Conservation (phyloP, 2,329 filamentous ascomycete species). For the Ascosphaera acerosa region DNA sequence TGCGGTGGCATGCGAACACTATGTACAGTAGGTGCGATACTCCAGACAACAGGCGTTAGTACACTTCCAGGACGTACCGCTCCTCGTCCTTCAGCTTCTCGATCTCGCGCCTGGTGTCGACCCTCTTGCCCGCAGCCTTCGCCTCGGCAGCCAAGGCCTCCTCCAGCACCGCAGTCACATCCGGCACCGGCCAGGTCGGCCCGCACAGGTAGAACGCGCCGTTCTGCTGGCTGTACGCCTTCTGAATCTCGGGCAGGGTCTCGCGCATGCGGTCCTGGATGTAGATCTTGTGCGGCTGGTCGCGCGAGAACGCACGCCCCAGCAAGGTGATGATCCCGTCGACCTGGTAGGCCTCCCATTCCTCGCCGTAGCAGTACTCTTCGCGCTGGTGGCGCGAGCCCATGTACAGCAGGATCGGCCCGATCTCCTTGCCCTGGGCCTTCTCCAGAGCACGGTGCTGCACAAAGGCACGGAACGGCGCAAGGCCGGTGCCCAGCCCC, state of each 20-base stretch:
- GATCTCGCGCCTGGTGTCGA: constrained; percentile 73
- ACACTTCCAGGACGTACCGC: constrained; percentile 89
- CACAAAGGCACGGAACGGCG: constrained; percentile 84
- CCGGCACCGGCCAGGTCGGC: constrained; percentile 93
- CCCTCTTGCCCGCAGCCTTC: constrained; percentile 42
- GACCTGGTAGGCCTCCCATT: constrained; percentile 55
- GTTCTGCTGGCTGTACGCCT: constrained; percentile 46
- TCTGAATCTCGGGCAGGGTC: constrained; percentile 58
- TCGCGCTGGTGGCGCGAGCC: constrained; percentile 72
- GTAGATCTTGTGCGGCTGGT: constrained; percentile 71
- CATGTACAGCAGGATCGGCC: constrained; percentile 77
- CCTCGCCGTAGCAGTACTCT: constrained; percentile 75
- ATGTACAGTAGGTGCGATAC: too few relatives aligned
- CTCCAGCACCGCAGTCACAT: constrained; percentile 80
- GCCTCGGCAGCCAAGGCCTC: constrained; percentile 68
- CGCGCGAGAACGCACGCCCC: constrained; percentile 96
- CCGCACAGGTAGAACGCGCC: constrained; percentile 97
- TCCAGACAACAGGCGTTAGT: too few relatives aligned
- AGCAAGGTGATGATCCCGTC: constrained; percentile 74
- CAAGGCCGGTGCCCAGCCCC: constrained; percentile 79
- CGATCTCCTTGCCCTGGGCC: constrained; percentile 55
- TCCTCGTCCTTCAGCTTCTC: constrained; percentile 89
- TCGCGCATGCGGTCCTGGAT: constrained; percentile 85
- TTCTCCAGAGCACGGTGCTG: constrained; percentile 77
- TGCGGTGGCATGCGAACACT: too few relatives aligned